Base-by-base conservation (phyloP, 2,329 filamentous ascomycete species). In the Ophiocordyceps camponoti-saundersi region DNA sequence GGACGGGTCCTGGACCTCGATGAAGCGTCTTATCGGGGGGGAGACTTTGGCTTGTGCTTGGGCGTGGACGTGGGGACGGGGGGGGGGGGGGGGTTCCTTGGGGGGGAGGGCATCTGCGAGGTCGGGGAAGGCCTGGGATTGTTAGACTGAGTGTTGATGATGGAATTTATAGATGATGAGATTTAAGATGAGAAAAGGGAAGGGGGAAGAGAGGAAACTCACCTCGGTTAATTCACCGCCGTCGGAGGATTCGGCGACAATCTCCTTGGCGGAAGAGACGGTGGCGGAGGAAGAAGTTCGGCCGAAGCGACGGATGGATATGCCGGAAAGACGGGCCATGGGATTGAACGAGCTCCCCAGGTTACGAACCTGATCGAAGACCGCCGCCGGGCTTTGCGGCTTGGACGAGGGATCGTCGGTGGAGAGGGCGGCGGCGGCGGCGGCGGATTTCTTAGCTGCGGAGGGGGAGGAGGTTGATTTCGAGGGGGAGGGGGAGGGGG, bases 311-410 rank as follows among this genome's bases (percentile, higher is more conserved):
- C 83, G 78, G 53, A 93, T 82, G 58, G 80, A 74, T 59, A 92
- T 87, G 32, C 79, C 68, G 1, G 82, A 79, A 46, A 94, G 75
- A 46, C 86, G 77, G 42, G 80, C 85, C 60, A 94, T 80, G 3
- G 87, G 87, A 56, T 94, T 94, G 32, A 94, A 68, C 1, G 82
- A 81, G 59, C 75, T 92, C 36, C 86, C 81, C 50, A 94, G 72
- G 59, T 76, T 90, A 47, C 85, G 79, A 68, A 94, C 81, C 13
- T 85, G 86, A 52, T 93, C 86, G 2, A 93, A 75, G 13, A 80
- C 32, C 12, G 32, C 63, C 29, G 83, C 80, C 3, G 81, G 80
- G 45, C 58, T 60, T 47, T 58, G 57, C 8, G 50, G 32, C 32
- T 34, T 13, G 32, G 32, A 34, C 32, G 32, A 34, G 32, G 32